phyloP scores from a whole-genome alignment of 495 filamentous ascomycete species.

The Xylaria bambusicola region DNA sequence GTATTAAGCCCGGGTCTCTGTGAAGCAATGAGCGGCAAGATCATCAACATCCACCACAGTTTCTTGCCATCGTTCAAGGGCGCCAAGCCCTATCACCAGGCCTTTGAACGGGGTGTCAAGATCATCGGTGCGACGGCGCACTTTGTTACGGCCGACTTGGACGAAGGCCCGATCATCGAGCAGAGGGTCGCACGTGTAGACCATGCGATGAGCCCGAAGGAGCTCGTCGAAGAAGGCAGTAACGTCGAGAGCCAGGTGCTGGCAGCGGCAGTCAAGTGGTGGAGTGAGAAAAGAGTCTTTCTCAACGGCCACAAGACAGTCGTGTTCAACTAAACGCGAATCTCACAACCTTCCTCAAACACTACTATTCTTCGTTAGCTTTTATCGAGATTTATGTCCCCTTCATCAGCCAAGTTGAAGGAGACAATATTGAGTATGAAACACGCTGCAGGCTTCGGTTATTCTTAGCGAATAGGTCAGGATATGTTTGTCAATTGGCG shows the following conservation, averaged over 20 bases:
- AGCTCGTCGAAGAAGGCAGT: conserved; percentile 69
- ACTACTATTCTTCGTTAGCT: too few relatives aligned
- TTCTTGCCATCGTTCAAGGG: conserved; percentile 81
- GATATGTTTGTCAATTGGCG: neutral
- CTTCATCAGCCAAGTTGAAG: too few relatives aligned
- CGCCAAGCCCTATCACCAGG: conserved; percentile 80
- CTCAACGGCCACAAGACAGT: conserved; percentile 74
- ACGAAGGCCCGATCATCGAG: conserved; percentile 79
- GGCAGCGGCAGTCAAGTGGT: conserved; percentile 72
- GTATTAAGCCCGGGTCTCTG: conserved; percentile 72
- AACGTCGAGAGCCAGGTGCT: conserved; percentile 76
- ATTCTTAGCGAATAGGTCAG: neutral
- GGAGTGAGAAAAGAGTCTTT: conserved; percentile 68
- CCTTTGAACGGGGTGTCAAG: conserved; percentile 75
- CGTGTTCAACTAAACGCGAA: conserved; percentile 55
- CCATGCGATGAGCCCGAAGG: conserved; percentile 69
- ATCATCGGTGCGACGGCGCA: conserved; percentile 78
- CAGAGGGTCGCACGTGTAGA: conserved; percentile 70
- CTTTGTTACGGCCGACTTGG: conserved; percentile 74
- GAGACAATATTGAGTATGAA: too few relatives aligned
- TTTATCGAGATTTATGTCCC: too few relatives aligned
- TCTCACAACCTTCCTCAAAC: neutral
- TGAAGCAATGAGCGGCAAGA: conserved; percentile 68
- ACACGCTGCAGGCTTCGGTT: neutral
- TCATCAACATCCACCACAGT: conserved; percentile 82